A percentile compares a stretch with the other conserved stretches of the same genome.
Conservation (phyloP, 495 filamentous ascomycete genomes). For the Apiosordaria backusii region DNA sequence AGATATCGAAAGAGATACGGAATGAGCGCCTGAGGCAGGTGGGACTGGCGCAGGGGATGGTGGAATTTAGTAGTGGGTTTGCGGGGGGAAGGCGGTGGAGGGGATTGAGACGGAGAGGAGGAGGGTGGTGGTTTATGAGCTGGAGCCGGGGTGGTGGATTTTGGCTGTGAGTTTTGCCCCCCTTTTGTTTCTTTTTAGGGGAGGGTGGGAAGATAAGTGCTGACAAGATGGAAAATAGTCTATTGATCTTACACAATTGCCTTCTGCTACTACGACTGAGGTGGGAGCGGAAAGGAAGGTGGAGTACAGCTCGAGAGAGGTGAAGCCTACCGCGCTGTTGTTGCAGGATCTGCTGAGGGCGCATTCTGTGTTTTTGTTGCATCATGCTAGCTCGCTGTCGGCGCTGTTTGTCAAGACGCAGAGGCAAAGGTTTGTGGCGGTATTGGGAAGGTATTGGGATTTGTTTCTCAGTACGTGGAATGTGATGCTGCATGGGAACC, state of each 20-base stretch:
- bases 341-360: slow-evolving; percentile 78
- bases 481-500: slow-evolving; percentile 84
- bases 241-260: slow-evolving; percentile 62
- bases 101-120: slow-evolving; percentile 87
- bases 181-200: background rate
- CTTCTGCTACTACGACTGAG: background rate
- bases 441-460: slow-evolving; percentile 84
- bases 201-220: background rate
- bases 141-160: slow-evolving; percentile 88
- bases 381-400: slow-evolving; percentile 69
- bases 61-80: slow-evolving; percentile 87
- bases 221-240: slow-evolving; percentile 45
- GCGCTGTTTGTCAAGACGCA: slow-evolving; percentile 57
- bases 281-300: slow-evolving; percentile 32
- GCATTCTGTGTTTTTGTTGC: slow-evolving; percentile 79
- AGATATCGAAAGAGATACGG: slow-evolving; percentile 54
- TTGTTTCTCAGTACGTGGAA: slow-evolving; percentile 80
- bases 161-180: slow-evolving; percentile 60
- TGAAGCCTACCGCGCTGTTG: slow-evolving; percentile 75
- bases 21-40: slow-evolving; percentile 88
- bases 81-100: slow-evolving; percentile 68
- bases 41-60: slow-evolving; percentile 96
- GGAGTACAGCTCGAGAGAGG: slow-evolving; percentile 85
- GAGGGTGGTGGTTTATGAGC: slow-evolving; percentile 75
- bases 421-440: slow-evolving; percentile 45